Conservation (phyloP, 495 filamentous ascomycete genomes). For the Podospora pseudoanserina region DNA sequence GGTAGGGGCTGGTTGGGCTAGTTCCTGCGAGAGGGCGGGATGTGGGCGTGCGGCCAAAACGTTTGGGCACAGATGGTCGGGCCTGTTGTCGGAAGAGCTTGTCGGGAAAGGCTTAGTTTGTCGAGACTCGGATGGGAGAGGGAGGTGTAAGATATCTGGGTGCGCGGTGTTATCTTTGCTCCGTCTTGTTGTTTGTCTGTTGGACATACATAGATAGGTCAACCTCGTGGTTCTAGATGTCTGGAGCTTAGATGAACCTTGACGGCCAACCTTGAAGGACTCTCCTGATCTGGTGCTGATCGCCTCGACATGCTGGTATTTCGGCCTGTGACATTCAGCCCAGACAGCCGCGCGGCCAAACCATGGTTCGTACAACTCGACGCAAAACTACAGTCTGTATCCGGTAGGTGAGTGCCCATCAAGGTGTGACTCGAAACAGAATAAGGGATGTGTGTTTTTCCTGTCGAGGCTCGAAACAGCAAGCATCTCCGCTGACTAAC, state of each 20-base stretch:
- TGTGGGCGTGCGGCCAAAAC: background rate
- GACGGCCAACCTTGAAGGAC: background rate
- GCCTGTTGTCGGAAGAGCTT: background rate
- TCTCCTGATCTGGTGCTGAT: background rate
- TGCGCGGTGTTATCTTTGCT: background rate
- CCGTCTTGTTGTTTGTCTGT: background rate
- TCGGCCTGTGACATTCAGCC: background rate
- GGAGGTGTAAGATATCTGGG: background rate
- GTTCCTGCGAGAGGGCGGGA: background rate
- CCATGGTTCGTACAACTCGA: background rate
- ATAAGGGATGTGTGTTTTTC: background rate
- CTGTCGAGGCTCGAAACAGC: background rate
- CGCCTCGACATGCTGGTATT: background rate
- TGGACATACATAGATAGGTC: background rate
- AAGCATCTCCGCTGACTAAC: background rate
- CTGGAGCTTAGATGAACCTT: background rate
- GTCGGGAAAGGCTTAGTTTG: background rate
- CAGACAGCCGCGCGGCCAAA: background rate
- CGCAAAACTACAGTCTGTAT: background rate
- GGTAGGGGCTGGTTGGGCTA: background rate
- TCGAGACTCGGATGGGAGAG: background rate
- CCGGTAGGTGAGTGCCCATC: background rate
- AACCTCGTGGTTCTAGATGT: background rate
- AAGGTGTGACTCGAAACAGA: background rate
- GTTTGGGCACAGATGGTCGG: background rate